A percentile compares a stretch with the other conserved stretches of the same genome.
phyloP scores from a whole-genome alignment of 495 filamentous ascomycete genomes.

The Sordaria brevicollis region DNA sequence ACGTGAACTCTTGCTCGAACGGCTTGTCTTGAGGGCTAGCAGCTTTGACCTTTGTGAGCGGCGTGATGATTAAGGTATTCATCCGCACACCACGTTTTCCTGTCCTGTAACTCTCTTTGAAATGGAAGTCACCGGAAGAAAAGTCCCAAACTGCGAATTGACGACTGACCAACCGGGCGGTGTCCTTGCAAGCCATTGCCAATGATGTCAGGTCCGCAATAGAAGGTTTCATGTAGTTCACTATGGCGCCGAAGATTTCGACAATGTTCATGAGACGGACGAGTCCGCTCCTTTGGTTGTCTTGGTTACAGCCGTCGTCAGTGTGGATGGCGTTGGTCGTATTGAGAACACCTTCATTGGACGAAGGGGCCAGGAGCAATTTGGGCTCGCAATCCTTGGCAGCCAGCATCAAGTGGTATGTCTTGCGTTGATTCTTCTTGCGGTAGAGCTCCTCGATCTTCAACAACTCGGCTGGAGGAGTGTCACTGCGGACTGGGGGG shows the following conservation, averaged over 20 bases:
- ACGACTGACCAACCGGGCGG: not conserved
- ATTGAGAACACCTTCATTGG: not conserved
- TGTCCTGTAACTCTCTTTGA: not conserved
- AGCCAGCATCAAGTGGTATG: not conserved
- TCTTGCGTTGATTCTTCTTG: not conserved
- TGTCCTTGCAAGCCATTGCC: conserved; percentile 5
- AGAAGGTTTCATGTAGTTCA: conserved; percentile 1
- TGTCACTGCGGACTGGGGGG: not conserved
- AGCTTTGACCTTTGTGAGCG: not conserved
- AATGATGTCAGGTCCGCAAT: conserved; percentile 8
- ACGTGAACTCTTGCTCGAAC: conserved; percentile 1
- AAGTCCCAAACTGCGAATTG: conserved; percentile 7
- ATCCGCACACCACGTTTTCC: not conserved
- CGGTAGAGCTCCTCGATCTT: not conserved
- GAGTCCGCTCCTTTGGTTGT: not conserved
- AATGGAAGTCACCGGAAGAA: not conserved
- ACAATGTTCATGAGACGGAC: not conserved
- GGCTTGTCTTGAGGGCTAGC: not conserved
- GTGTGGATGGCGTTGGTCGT: not conserved
- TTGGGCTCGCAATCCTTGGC: not conserved
- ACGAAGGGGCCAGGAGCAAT: not conserved
- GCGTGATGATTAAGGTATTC: conserved; percentile 5
- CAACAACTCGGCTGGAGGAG: not conserved
- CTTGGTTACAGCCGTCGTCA: not conserved
- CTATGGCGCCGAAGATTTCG: conserved; percentile 1